A percentile compares a stretch with the other conserved stretches of the same genome.
phyloP scores from a whole-genome alignment of 2,329 filamentous ascomycete species.

The Fusarium marasasianum region DNA sequence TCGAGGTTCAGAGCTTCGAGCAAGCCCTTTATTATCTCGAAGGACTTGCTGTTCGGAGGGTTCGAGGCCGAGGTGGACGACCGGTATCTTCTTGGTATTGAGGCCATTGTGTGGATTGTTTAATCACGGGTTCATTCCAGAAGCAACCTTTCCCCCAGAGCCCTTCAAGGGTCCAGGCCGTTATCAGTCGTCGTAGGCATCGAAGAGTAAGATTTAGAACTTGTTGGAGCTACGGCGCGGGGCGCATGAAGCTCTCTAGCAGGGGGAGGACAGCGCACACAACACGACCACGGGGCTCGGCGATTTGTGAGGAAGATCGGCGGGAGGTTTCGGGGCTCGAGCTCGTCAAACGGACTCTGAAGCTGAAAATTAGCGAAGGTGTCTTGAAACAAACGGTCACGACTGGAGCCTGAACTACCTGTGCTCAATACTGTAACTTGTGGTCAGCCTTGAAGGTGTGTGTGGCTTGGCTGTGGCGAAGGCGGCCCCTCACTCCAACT shows the following conservation, averaged over 20 bases:
- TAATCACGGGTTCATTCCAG: constrained; percentile 41
- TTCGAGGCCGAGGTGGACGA: constrained; percentile 71
- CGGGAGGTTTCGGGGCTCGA: neutral
- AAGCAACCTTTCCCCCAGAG: constrained; percentile 43
- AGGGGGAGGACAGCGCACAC: constrained; percentile 18
- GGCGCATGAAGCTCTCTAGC: constrained; percentile 40
- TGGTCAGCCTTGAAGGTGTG: constrained; percentile 47
- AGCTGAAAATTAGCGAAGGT: constrained; percentile 33
- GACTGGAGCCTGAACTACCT: constrained; percentile 44
- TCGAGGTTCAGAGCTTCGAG: constrained; percentile 57
- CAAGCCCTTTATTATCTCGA: constrained; percentile 65
- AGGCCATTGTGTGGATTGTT: constrained; percentile 56
- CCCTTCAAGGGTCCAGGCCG: constrained; percentile 52
- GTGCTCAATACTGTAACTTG: constrained; percentile 38
- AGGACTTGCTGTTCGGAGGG: constrained; percentile 66
- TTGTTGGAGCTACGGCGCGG: constrained; percentile 42
- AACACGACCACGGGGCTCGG: constrained; percentile 10
- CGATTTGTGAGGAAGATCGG: neutral
- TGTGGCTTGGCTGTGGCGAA: constrained; percentile 42
- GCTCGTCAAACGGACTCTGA: neutral
- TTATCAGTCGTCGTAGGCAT: constrained; percentile 47
- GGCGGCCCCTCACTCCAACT: constrained; percentile 31
- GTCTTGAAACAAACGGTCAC: constrained; percentile 35
- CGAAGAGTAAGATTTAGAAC: constrained; percentile 44
- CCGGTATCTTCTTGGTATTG: constrained; percentile 66